Conservation (phyloP, 1,139 yeast species). For the Pichia sp. region DNA sequence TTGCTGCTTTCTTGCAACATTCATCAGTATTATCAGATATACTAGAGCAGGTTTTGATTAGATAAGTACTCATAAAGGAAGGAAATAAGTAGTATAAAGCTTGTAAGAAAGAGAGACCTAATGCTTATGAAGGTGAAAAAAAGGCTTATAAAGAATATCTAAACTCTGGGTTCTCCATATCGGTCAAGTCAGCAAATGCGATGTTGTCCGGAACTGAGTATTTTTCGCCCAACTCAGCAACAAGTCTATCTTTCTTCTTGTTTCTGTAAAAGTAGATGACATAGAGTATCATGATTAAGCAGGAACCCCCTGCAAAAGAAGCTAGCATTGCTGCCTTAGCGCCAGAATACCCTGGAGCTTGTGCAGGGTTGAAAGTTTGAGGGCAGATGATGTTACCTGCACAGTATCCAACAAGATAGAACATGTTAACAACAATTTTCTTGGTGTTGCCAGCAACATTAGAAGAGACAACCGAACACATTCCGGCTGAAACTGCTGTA, state of each 20-base stretch:
- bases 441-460: slow-evolving; percentile 54
- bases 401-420: slow-evolving; percentile 51
- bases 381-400: slow-evolving; percentile 62
- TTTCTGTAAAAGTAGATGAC: slow-evolving; percentile 24
- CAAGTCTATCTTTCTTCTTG: slow-evolving; percentile 21
- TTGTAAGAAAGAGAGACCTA: not conserved
- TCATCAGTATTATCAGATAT: no score
- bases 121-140: not conserved
- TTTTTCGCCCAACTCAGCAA: slow-evolving; percentile 5
- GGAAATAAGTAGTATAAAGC: not conserved
- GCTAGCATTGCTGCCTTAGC: slow-evolving; percentile 36
- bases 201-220: slow-evolving; percentile 33
- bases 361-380: slow-evolving; percentile 39
- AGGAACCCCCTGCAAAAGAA: slow-evolving; percentile 20
- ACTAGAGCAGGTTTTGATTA: no score
- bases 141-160: slow-evolving; percentile 31
- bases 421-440: slow-evolving; percentile 47
- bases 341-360: slow-evolving; percentile 42
- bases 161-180: slow-evolving; percentile 42
- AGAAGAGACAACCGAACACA: slow-evolving; percentile 35
- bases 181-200: slow-evolving; percentile 49
- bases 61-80: no score
- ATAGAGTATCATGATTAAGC: slow-evolving; percentile 18
- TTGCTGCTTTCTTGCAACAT: no score
- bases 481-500: slow-evolving; percentile 31